A percentile compares a stretch with the other conserved stretches of the same genome.
phyloP scores from a whole-genome alignment of 2,329 filamentous ascomycete genomes.

The Pseudogymnoascus sp. region DNA sequence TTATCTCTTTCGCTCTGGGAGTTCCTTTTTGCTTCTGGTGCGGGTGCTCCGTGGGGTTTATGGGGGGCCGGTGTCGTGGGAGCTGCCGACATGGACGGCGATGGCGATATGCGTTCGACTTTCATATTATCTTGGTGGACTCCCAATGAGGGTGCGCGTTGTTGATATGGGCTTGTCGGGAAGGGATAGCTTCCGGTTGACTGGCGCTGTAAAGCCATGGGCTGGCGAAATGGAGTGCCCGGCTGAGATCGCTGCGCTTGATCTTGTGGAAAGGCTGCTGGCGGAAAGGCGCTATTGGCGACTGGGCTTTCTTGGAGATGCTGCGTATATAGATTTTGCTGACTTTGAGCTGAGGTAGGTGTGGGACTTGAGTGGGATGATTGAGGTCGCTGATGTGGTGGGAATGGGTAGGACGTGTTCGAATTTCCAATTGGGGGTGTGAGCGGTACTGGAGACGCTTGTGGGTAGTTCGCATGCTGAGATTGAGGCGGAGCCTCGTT shows the following conservation, averaged over 20 bases:
- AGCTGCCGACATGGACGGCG: slow-evolving; percentile 33
- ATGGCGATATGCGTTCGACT: slow-evolving; percentile 30
- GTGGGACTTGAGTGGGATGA: slow-evolving; percentile 53
- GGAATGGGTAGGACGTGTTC: slow-evolving; percentile 26
- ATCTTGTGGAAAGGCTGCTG: slow-evolving; percentile 23
- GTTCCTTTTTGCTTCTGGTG: slow-evolving; percentile 32
- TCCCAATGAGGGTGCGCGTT: slow-evolving; percentile 32
- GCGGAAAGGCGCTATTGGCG: slow-evolving; percentile 19
- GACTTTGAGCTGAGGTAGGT: slow-evolving; percentile 54
- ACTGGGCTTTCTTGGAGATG: slow-evolving; percentile 47
- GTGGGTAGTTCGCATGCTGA: slow-evolving; percentile 24
- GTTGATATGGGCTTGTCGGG: slow-evolving; percentile 53
- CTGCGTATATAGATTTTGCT: slow-evolving; percentile 44
- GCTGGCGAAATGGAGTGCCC: slow-evolving; percentile 42
- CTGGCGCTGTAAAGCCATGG: slow-evolving; percentile 38
- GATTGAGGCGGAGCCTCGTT: slow-evolving; percentile 19
- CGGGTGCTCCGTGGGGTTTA: slow-evolving; percentile 41
- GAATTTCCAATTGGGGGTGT: slow-evolving; percentile 28
- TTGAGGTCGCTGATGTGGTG: slow-evolving; percentile 42
- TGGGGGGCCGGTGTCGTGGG: slow-evolving; percentile 36
- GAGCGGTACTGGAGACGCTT: slow-evolving; percentile 26
- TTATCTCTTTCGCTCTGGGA: slow-evolving; percentile 57
- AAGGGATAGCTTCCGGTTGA: slow-evolving; percentile 39
- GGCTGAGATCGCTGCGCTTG: slow-evolving; percentile 24
- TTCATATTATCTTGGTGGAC: slow-evolving; percentile 22